Evolutionary conservation across 495 filamentous ascomycete species (phyloP), one percentile per base, ranked within the genome.

Genomic region (Pyrenula aspistea): DNA sequence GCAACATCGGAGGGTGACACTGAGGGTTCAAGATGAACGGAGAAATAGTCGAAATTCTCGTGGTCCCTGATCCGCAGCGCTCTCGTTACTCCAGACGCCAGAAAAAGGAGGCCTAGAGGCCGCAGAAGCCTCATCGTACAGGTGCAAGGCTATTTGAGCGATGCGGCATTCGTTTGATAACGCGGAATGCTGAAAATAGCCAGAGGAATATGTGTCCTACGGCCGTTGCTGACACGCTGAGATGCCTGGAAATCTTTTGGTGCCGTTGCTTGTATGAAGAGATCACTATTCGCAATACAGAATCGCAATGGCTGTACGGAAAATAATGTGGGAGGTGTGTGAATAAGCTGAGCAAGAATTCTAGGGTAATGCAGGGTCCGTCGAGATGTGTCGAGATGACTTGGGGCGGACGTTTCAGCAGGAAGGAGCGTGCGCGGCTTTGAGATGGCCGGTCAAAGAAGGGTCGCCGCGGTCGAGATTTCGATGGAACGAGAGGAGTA

Each of bases 1-100:
- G 93, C 89, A 55, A 97, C 73, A n/a, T 86, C 73, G 25, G 77
- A 68, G 22, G 94, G 93, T 2, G 81, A 75, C 22, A 75, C 75
- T 49, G 77, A 71, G 12, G 79, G 71, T 49, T 82, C 82, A 58
- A 96, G 82, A 59, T 94, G 87, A 53, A 96, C 75, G 53, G 91
- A 90, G 67, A 96, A 95, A 71, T 91, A 96, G 65, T 96, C 89
- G 71, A 85, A 85, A 3, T 82, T 77, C 11, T 85, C 80, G 15
- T 42, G 31, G 31, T 42, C 31, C 15, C 31, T 42, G 31, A 42
- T 42, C 31, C 31, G 31, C 15, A 42, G 15, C 4, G 31, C 4
- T 42, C 15, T 67, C 77, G 65, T 62, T 60, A 71, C 57, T 75
- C 31, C 70, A 58, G 72, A 63, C 57, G 71, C 66, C 10, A 68